Evolutionary conservation across 768 basidiomycete genomes (phyloP).

Genomic region (Auricularia sp.): DNA sequence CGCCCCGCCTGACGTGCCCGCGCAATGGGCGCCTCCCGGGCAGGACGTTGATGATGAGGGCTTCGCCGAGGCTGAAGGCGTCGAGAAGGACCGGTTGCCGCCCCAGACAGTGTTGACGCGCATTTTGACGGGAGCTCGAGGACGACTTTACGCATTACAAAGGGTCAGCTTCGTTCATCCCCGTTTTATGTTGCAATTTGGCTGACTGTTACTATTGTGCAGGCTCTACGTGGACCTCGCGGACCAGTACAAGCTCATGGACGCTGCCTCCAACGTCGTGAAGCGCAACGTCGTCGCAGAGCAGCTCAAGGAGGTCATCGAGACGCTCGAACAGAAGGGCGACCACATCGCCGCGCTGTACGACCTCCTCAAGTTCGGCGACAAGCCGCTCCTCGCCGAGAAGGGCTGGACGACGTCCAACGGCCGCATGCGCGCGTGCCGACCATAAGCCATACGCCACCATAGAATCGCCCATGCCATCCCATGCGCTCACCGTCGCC

Average conservation of each 20-base stretch:
- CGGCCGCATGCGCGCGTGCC: no score
- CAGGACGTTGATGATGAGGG: conserved; percentile 28
- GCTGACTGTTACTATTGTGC: conserved; percentile 2
- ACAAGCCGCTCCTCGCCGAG: conserved; percentile 29
- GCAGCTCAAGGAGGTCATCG: conserved; percentile 86
- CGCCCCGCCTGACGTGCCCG: background rate
- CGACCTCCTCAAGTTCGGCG: conserved; percentile 68
- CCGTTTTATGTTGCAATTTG: conserved; percentile 1
- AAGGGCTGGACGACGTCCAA: background rate
- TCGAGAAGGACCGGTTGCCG: conserved; percentile 36
- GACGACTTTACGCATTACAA: conserved; percentile 95
- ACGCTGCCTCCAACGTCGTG: conserved; percentile 67
- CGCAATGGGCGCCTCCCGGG: background rate
- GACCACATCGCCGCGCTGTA: conserved; percentile 92
- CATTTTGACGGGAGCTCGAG: conserved; percentile 80
- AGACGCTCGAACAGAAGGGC: conserved; percentile 87
- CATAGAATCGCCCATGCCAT: no score
- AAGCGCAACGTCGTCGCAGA: conserved; percentile 81
- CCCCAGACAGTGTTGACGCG: conserved; percentile 81
- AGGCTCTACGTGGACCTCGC: conserved; percentile 88
- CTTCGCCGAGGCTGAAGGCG: conserved; percentile 33
- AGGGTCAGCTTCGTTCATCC: conserved; percentile 43
- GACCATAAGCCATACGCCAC: no score
- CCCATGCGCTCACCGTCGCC: no score
- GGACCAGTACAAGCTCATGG: conserved; percentile 87